Base-by-base conservation (phyloP, 352 stramenopile species). In the Phytopythium mirpurense region DNA sequence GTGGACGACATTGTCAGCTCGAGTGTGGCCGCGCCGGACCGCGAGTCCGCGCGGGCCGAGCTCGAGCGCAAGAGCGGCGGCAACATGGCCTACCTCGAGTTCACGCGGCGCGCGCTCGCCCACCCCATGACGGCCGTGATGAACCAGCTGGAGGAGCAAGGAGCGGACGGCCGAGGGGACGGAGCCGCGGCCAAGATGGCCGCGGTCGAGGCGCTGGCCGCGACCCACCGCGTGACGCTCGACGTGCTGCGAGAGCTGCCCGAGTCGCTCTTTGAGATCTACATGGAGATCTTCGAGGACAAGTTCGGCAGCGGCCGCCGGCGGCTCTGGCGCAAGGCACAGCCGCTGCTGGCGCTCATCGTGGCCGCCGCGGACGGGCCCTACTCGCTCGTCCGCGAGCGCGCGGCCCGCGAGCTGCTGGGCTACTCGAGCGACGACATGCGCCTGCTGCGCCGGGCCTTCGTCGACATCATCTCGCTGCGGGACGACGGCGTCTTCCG, bases 201-300 rank as follows among this genome's bases (percentile, higher is more conserved):
- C n/a, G n/a, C n/a, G n/a, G n/a, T n/a, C n/a, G n/a, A n/a, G n/a
- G 3, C 38, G n/a, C 21, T 43, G 7, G 32, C 32, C 18, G 37
- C 37, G n/a, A 29, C 18, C 24, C 29, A 23, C 1, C 57, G 56
- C 18, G 72, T 92, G 36, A 67, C 77, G 0, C 66, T 93, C 2
- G 72, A 71, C 11, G 70, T 92, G 10, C 64, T 91, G 6, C 59
- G 88, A 18, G 79, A 94, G 26, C 62, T 94, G 31, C 84, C 84
- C 3, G 70, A 92, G 61, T 83, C 79, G 16, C 60, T 94, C 27
- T 86, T 81, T 59, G 84, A 90, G 41, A 94, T 94, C 51, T 92
- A 86, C 52, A 70, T 74, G 2, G 78, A 90, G 59, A 91, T 94
- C 38, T 94, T 94, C 44, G 78, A 94, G 47, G 84, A 94, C 58